Base-by-base conservation (phyloP, 2,329 filamentous ascomycete genomes). In the Penicillium polonicum region DNA sequence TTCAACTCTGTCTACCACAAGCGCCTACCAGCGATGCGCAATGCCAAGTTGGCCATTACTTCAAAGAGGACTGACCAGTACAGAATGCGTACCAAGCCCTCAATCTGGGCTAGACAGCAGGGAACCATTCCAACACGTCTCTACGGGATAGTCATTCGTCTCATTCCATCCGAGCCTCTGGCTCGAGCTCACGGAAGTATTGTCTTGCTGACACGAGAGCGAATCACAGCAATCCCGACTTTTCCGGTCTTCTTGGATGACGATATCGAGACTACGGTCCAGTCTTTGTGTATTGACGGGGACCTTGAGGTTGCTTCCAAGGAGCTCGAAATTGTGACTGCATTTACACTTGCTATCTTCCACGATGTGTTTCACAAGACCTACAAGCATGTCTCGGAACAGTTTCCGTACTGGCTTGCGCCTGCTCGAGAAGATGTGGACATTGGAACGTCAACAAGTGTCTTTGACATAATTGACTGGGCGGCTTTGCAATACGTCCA, bases 351-450 rank as follows among this genome's bases (percentile, higher is more conserved):
- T 41, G 81, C 83, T 5, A 74, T 95, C 0, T 97, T 95, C 72
- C 78, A 84, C 17, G 91, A 97, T 65, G 79, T 97, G 0, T 97
- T 96, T 77, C 93, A 92, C 73, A 99, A 99, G 72, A 80, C 82
- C 3, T 99, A 91, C 67, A 85, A 89, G 48, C 78, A 83, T 0
- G 80, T 85, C 17, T 65, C 79, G 0, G 74, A 80, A 0, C 85
- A 87, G 29, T 83, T 96, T 71, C 88, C 92, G 0, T 99, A 97
- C 73, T 96, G 92, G 78, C 69, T 97, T 15, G 89, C 86, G 0
- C 93, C 94, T 6, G 63, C 81, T 60, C 57, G 51, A 48, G 29
- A 49, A 44, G 31, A 61, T 43, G 23, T 23, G 50, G 39, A 60
- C 60, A 25, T 58, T 17, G 25, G 49, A 39, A 41, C 19, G 12